Percentiles rank a stretch among this genome's conserved stretches.
These are phyloP conservation scores for Beauveria bassiana DNA, from an alignment of 2,329 filamentous ascomycete genomes.

Conservation along the genomic window DNA sequence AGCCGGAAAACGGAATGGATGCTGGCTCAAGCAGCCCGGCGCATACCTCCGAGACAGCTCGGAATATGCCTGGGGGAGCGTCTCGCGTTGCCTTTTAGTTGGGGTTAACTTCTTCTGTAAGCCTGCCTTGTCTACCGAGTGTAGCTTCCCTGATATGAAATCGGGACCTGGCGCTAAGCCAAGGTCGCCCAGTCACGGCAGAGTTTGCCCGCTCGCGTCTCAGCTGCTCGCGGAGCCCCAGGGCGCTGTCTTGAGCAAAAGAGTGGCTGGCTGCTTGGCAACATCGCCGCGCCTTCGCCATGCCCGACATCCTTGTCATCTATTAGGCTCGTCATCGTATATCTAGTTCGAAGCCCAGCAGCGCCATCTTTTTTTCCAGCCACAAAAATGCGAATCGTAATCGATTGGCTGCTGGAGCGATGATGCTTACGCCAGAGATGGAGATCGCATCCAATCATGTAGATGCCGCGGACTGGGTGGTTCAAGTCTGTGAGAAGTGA, in stretches of 20 bases:
- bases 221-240: not conserved
- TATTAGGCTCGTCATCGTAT: not conserved
- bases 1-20: not conserved
- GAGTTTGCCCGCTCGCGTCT: not conserved
- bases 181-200: not conserved
- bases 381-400: conserved; percentile 2
- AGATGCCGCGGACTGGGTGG: not conserved
- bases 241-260: not conserved
- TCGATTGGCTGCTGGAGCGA: not conserved
- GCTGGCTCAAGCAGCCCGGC: not conserved
- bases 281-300: not conserved
- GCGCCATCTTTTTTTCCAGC: not conserved
- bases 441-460: conserved; percentile 1
- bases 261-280: not conserved
- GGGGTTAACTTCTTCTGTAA: not conserved
- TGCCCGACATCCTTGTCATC: not conserved
- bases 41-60: not conserved
- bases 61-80: not conserved
- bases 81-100: not conserved
- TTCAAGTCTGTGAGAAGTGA: not conserved
- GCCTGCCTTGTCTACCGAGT: not conserved
- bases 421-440: not conserved
- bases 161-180: not conserved
- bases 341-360: not conserved
- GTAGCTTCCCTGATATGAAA: not conserved